Evolutionary conservation across 2,329 filamentous ascomycete species (phyloP).

Genomic region (Hyphodiscus sp.): DNA sequence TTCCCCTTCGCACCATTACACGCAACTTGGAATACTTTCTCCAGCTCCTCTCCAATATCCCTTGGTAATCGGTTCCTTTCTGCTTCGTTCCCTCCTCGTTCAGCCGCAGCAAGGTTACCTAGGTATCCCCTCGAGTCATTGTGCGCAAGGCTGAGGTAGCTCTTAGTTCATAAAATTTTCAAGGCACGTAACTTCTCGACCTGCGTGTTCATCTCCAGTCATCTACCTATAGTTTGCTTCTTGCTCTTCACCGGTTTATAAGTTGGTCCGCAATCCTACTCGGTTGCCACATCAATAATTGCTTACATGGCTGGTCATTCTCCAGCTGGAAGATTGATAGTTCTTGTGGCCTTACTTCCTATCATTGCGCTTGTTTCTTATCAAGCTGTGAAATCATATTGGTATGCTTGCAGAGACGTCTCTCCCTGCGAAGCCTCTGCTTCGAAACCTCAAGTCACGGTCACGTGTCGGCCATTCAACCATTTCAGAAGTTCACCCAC

Average conservation of each 20-base stretch:
- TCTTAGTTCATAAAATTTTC: neutral
- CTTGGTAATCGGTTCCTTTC: neutral
- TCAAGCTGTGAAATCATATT: conserved; percentile 10
- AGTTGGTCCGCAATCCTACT: neutral
- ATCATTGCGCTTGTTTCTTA: conserved; percentile 17
- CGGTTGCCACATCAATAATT: neutral
- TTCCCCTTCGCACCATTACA: neutral
- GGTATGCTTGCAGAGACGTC: conserved; percentile 13
- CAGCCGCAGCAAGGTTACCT: neutral
- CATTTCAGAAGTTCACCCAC: too few species aligned
- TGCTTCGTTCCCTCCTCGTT: neutral
- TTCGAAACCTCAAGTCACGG: neutral
- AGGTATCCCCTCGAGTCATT: neutral
- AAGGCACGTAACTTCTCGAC: neutral
- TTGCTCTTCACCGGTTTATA: neutral
- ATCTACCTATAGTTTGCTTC: neutral
- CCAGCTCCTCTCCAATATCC: neutral
- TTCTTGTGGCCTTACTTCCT: conserved; percentile 10
- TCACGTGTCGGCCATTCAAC: neutral
- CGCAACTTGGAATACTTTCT: neutral
- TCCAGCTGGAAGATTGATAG: neutral
- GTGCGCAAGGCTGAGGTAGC: conserved; percentile 7
- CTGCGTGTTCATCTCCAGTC: neutral
- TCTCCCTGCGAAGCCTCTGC: neutral
- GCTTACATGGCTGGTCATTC: conserved; percentile 16